These are phyloP conservation scores for Medicago arabica DNA, from an alignment of 306 rosid species.

Conservation along the genomic window DNA sequence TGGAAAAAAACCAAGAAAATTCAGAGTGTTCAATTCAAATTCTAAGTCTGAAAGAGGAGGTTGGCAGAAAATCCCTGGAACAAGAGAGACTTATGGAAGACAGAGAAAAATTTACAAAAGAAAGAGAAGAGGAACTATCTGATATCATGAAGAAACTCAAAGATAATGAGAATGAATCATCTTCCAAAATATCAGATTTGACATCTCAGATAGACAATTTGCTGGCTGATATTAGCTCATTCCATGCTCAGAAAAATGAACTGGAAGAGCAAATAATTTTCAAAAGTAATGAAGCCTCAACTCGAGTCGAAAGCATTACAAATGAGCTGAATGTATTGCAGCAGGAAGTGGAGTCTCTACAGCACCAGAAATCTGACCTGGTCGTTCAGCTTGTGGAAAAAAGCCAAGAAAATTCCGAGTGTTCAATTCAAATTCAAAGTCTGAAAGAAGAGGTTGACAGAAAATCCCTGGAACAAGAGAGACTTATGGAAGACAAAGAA, in stretches of 20 bases:
- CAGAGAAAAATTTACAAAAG: conserved; percentile 51
- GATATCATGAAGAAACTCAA: conserved; percentile 59
- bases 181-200: conserved; percentile 62
- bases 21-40: conserved; percentile 56
- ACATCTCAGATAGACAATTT: conserved; percentile 61
- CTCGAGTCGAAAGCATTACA: conserved; percentile 55
- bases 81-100: conserved; percentile 50
- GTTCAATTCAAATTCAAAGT: conserved; percentile 58
- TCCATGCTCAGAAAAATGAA: conserved; percentile 57
- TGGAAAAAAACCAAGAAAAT: conserved; percentile 49
- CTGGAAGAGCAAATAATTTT: conserved; percentile 59
- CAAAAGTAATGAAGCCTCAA: conserved; percentile 63
- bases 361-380: conserved; percentile 56
- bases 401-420: conserved; percentile 54
- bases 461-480: conserved; percentile 51
- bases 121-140: conserved; percentile 61
- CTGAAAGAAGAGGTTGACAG: conserved; percentile 65
- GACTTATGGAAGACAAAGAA: conserved; percentile 56
- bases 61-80: conserved; percentile 52
- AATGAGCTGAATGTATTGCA: conserved; percentile 63
- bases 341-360: conserved; percentile 66
- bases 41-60: conserved; percentile 67
- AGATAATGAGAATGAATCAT: conserved; percentile 56
- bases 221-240: conserved; percentile 48
- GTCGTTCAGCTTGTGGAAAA: conserved; percentile 62